Conservation (phyloP, 2,329 filamentous ascomycete species). For the Graphilbum fragrans region DNA sequence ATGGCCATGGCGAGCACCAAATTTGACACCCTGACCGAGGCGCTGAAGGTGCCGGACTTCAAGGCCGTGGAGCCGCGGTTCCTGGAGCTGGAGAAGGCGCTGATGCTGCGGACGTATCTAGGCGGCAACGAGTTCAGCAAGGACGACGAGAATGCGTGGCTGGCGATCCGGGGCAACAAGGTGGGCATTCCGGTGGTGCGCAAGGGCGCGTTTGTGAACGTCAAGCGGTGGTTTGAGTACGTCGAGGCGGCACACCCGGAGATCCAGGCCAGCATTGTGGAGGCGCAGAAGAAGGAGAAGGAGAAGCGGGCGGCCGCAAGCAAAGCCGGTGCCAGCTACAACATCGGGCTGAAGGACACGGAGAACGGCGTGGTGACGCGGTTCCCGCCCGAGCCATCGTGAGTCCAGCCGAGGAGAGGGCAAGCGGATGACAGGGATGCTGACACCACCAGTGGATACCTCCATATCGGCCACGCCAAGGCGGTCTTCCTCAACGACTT, state of each 20-base stretch:
- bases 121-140: constrained; percentile 68
- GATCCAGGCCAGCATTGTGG: constrained; percentile 58
- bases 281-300: constrained; percentile 55
- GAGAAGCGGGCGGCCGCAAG: constrained; percentile 57
- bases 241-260: constrained; percentile 73
- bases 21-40: constrained; percentile 19
- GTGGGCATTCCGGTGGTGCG: constrained; percentile 73
- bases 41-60: constrained; percentile 48
- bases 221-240: constrained; percentile 79
- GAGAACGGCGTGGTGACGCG: constrained; percentile 83
- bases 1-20: background rate
- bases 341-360: constrained; percentile 73
- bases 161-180: constrained; percentile 69
- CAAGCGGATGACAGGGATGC: too few relatives aligned
- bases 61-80: constrained; percentile 68
- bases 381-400: constrained; percentile 90
- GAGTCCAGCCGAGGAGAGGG: background rate
- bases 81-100: constrained; percentile 70
- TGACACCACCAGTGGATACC: constrained; percentile 45
- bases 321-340: constrained; percentile 77
- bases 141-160: constrained; percentile 73
- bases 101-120: constrained; percentile 77
- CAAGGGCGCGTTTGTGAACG: constrained; percentile 62
- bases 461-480: constrained; percentile 94
- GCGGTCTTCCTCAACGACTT: constrained; percentile 66